Conservation (phyloP, 2,329 filamentous ascomycete genomes). For the Plectosphaerella plurivora region DNA sequence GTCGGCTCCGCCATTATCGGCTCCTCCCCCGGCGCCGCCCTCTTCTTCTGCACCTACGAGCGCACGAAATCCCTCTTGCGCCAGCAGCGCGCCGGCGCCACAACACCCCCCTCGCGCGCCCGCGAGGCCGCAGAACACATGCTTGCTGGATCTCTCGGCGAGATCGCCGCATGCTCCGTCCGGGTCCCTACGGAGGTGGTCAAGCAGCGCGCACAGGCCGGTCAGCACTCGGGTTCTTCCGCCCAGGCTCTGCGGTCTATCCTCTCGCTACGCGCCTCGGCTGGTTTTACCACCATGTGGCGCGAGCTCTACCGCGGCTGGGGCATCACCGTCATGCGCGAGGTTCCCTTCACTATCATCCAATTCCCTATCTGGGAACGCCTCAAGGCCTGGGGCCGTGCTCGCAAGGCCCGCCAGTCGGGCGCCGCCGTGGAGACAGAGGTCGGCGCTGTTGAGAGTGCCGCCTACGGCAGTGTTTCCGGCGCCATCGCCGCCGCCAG, state of each 20-base stretch:
- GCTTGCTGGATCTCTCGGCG: slow-evolving; percentile 78
- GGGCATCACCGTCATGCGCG: slow-evolving; percentile 86
- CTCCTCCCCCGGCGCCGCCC: slow-evolving; percentile 86
- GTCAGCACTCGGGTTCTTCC: slow-evolving; percentile 69
- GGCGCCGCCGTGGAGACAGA: slow-evolving; percentile 21
- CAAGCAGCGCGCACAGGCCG: slow-evolving; percentile 93
- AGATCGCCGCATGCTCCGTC: slow-evolving; percentile 87
- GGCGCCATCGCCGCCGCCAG: slow-evolving; percentile 82
- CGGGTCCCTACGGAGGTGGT: slow-evolving; percentile 94
- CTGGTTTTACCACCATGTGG: slow-evolving; percentile 59
- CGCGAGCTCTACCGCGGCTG: slow-evolving; percentile 88
- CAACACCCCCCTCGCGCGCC: slow-evolving; percentile 13
- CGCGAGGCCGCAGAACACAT: slow-evolving; percentile 60
- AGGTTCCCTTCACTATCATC: slow-evolving; percentile 95
- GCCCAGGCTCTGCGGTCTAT: slow-evolving; percentile 67
- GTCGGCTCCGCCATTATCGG: slow-evolving; percentile 86
- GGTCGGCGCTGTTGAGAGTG: slow-evolving; percentile 73
- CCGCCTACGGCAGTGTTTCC: slow-evolving; percentile 75
- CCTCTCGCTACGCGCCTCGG: slow-evolving; percentile 38
- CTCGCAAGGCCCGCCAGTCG: slow-evolving; percentile 18
- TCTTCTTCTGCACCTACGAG: slow-evolving; percentile 97
- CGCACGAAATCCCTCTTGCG: slow-evolving; percentile 56
- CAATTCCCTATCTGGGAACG: slow-evolving; percentile 97
- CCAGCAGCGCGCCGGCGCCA: slow-evolving; percentile 8
- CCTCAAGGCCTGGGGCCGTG: slow-evolving; percentile 69